Conservation (phyloP, 129 eudicot genomes). For the Dittrichia graveolens region DNA sequence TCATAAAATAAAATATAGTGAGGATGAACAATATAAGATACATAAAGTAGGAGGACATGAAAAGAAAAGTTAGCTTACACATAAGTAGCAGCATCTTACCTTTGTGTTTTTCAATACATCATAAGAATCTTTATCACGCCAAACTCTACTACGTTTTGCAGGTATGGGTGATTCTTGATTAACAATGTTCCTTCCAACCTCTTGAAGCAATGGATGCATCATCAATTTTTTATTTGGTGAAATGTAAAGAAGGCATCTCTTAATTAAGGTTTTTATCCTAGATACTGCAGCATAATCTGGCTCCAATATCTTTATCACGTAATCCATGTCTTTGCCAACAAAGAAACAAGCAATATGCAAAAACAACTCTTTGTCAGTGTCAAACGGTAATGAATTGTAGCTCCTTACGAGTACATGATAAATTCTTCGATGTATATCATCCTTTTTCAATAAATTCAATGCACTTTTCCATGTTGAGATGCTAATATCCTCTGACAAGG, state of each 20-base stretch:
- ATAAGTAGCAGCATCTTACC: background rate
- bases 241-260: no score
- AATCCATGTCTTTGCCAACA: slow-evolving; percentile 25
- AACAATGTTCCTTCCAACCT: background rate
- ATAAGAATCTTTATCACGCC: slow-evolving; percentile 15
- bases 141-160: background rate
- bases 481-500: background rate
- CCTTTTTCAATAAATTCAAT: background rate
- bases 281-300: no score
- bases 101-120: background rate
- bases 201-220: no score
- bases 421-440: background rate
- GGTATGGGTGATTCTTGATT: background rate
- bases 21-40: no score
- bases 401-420: background rate
- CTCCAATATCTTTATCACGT: slow-evolving; percentile 24
- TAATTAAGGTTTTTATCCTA: no score
- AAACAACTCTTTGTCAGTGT: slow-evolving; percentile 20
- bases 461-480: background rate
- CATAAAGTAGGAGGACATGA: no score
- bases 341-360: slow-evolving; percentile 48
- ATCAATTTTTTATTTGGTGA: no score
- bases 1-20: background rate
- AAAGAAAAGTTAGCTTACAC: no score
- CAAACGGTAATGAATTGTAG: slow-evolving; percentile 6